These are phyloP conservation scores for Athelia psychrophila DNA, from an alignment of 1,284 basidiomycete genomes.

Conservation along the genomic window DNA sequence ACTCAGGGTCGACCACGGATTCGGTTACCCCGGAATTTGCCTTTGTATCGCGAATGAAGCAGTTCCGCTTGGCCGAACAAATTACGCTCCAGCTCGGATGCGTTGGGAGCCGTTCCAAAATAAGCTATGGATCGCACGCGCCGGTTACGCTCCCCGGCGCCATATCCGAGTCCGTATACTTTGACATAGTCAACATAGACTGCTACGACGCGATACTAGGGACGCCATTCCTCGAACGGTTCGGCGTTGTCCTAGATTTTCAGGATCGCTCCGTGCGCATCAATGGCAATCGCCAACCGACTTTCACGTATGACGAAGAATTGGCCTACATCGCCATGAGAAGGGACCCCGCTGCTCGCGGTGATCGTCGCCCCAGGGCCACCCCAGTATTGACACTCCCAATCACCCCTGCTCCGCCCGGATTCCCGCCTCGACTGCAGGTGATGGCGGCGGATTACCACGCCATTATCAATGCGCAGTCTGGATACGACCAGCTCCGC, in stretches of 20 bases:
- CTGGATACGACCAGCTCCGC: no score
- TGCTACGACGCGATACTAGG: constrained; percentile 11
- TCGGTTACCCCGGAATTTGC: not conserved
- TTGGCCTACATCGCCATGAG: not conserved
- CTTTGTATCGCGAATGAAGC: not conserved
- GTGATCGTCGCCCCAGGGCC: not conserved
- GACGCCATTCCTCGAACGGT: constrained; percentile 2
- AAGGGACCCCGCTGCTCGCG: not conserved
- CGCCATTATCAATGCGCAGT: no score
- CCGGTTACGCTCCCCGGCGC: not conserved
- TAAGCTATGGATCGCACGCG: constrained; percentile 6
- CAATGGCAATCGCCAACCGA: not conserved
- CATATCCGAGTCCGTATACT: constrained; percentile 3
- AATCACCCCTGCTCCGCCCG: not conserved
- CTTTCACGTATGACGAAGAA: constrained; percentile 12
- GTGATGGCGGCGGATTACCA: no score
- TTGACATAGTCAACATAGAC: constrained; percentile 13
- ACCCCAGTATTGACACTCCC: not conserved
- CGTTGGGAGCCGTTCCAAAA: constrained; percentile 9
- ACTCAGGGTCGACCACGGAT: not conserved
- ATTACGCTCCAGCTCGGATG: constrained; percentile 11
- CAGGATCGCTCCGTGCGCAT: constrained; percentile 1
- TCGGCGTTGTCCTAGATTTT: constrained; percentile 6
- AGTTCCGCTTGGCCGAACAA: constrained; percentile 5
- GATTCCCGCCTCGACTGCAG: no score